Evolutionary conservation across 2,329 filamentous ascomycete species (phyloP), one percentile per base, ranked within the genome.

Genomic region (Calonectria fujianensis): DNA sequence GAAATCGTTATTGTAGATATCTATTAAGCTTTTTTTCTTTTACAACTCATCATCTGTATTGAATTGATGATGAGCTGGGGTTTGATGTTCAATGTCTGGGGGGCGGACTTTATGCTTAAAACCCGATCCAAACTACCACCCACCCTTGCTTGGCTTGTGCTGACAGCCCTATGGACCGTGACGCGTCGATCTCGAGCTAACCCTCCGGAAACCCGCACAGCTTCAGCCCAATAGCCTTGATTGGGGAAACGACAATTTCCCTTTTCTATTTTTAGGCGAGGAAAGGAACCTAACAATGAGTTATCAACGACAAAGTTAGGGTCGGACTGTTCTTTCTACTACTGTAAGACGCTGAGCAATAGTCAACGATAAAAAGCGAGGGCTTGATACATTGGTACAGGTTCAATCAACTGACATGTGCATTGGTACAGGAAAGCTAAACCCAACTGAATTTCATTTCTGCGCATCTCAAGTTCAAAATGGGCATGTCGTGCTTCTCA

Each of bases 71-170:
- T 14, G 20, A 16, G 9, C 11, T 37, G 32, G 4, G 20, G 20
- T 20, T 48, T 37, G 29, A 37, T 11, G 51, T 3, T 35, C 1
- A 18, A 27, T 11, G 10, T 18, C 20, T 16, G 13, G 29, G 32
- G 9, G 35, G 11, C 57, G 57, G 57, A 63, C 57, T 29, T 63
- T 63, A 29, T 41, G 14, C 14, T 41, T 3, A 63, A 63, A 63
- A 14, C 18, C 57, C 57, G 57, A 18, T 41, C 20, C 5, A n/a
- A 31, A 31, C 14, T 14, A 31, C n/a, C n/a, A 29, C 24, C n/a
- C n/a, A 29, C 24, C 24, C 24, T 24, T 24, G 24, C 3, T 18
- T 63, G 24, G 57, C n/a, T 27, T 63, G 57, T 29, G 57, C 57
- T 63, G 57, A 63, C 52, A 39, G 35, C 57, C n/a, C 57, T 63